Conservation (phyloP, 805 yeast genomes). For the Citeromyces nyonsensis region DNA sequence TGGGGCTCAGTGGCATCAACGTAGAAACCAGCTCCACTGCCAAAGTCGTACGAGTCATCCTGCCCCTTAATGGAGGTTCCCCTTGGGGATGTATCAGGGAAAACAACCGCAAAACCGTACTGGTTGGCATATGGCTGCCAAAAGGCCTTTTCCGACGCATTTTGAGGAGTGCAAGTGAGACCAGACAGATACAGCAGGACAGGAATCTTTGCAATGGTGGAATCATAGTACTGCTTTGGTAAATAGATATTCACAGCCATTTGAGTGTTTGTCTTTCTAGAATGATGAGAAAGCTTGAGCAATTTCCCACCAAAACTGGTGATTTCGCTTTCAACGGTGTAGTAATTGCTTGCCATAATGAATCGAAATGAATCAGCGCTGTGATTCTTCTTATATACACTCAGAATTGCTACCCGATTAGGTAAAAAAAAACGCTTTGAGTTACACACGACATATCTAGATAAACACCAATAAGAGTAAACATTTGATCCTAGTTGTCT, state of each 20-base stretch:
- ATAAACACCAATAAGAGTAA: no score
- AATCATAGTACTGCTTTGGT: slow-evolving; percentile 37
- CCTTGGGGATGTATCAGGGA: slow-evolving; percentile 95
- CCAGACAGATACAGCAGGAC: slow-evolving; percentile 76
- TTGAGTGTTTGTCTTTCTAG: slow-evolving; percentile 42
- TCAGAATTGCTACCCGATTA: no score
- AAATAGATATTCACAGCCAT: slow-evolving; percentile 81
- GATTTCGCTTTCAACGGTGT: slow-evolving; percentile 33
- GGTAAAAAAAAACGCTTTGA: no score
- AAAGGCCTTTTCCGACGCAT: slow-evolving; percentile 87
- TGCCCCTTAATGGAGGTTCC: slow-evolving; percentile 70
- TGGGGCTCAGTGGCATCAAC: slow-evolving; percentile 69
- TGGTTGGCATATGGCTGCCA: slow-evolving; percentile 69
- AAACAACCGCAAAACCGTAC: slow-evolving; percentile 76
- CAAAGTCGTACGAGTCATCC: slow-evolving; percentile 63
- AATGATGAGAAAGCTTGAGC: slow-evolving; percentile 60
- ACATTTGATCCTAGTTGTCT: no score
- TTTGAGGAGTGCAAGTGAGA: slow-evolving; percentile 84
- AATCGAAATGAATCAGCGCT: neutral
- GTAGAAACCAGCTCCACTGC: slow-evolving; percentile 92
- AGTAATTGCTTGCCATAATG: neutral
- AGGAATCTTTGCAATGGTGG: slow-evolving; percentile 32
- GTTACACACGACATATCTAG: no score
- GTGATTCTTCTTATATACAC: no score
- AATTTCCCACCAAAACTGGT: slow-evolving; percentile 62